A percentile compares a stretch with the other conserved stretches of the same genome.
These are phyloP conservation scores for Penicillium coffeae DNA, from an alignment of 495 filamentous ascomycete genomes.

Conservation along the genomic window DNA sequence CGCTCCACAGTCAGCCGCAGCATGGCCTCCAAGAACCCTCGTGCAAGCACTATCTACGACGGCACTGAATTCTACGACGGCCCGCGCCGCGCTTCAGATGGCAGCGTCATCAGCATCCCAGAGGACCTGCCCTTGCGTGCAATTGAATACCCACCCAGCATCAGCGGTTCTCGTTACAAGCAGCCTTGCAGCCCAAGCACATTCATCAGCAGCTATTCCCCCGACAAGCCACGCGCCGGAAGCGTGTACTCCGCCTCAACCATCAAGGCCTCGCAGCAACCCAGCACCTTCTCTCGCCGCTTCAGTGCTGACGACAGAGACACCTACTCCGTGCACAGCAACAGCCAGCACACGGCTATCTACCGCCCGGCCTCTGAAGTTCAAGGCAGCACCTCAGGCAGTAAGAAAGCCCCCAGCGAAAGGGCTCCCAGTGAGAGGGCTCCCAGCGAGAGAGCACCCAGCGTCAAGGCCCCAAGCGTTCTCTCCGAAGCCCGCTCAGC, in stretches of 20 bases:
- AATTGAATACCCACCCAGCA: slow-evolving; percentile 40
- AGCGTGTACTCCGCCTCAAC: slow-evolving; percentile 40
- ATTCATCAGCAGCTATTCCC: slow-evolving; percentile 38
- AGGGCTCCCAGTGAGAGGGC: too few relatives aligned
- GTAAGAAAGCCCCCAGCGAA: slow-evolving; percentile 12
- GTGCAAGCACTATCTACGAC: slow-evolving; percentile 43
- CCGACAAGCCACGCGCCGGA: slow-evolving; percentile 31
- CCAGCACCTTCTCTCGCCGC: slow-evolving; percentile 18
- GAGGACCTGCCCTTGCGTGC: slow-evolving; percentile 36
- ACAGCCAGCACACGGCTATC: slow-evolving; percentile 11
- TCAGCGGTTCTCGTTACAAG: slow-evolving; percentile 22
- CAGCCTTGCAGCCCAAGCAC: slow-evolving; percentile 34
- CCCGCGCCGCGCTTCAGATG: slow-evolving; percentile 38
- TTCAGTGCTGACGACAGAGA: slow-evolving; percentile 19
- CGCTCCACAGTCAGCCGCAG: slow-evolving; percentile 32
- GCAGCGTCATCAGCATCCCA: slow-evolving; percentile 33
- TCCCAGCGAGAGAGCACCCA: too few relatives aligned
- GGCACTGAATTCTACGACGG: slow-evolving; percentile 36
- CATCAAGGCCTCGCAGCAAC: slow-evolving; percentile 40
- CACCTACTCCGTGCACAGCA: slow-evolving; percentile 17
- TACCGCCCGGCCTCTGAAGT: slow-evolving; percentile 14
- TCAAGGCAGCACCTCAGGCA: slow-evolving; percentile 5
- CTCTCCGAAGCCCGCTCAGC: slow-evolving; percentile 29
- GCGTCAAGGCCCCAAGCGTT: slow-evolving; percentile 17
- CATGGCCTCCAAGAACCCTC: slow-evolving; percentile 36